A percentile compares a stretch with the other conserved stretches of the same genome.
phyloP scores from a whole-genome alignment of 2,329 filamentous ascomycete species.

The Fusarium sp. region DNA sequence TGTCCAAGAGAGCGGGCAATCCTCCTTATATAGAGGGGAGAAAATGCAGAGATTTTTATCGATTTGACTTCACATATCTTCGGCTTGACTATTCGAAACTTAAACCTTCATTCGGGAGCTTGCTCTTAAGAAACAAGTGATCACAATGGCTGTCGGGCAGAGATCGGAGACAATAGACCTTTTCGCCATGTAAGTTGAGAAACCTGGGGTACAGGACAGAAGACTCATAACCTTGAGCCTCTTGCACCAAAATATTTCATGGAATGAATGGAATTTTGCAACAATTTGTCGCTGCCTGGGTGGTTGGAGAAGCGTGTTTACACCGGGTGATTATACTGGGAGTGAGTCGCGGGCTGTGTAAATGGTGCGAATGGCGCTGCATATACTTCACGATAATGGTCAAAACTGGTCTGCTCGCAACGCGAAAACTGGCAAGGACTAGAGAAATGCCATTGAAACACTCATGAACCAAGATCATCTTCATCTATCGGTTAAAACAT shows the following conservation, averaged over 20 bases:
- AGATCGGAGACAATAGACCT: neutral
- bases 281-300: neutral
- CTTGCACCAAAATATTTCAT: neutral
- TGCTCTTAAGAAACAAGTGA: neutral
- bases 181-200: neutral
- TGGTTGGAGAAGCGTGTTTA: neutral
- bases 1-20: neutral
- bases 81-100: neutral
- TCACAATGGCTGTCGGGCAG: neutral
- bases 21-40: neutral
- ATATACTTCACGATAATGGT: neutral
- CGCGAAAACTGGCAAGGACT: accelerated
- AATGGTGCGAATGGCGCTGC: neutral
- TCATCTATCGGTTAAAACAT: neutral
- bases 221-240: neutral
- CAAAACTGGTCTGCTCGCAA: neutral
- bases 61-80: accelerated
- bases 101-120: neutral
- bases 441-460: neutral
- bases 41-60: accelerated
- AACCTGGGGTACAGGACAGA: neutral
- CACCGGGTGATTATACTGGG: neutral
- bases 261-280: neutral
- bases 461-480: neutral
- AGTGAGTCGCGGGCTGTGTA: neutral